Conservation (phyloP, 1,284 basidiomycete genomes). For the Leccinum pachyderme region DNA sequence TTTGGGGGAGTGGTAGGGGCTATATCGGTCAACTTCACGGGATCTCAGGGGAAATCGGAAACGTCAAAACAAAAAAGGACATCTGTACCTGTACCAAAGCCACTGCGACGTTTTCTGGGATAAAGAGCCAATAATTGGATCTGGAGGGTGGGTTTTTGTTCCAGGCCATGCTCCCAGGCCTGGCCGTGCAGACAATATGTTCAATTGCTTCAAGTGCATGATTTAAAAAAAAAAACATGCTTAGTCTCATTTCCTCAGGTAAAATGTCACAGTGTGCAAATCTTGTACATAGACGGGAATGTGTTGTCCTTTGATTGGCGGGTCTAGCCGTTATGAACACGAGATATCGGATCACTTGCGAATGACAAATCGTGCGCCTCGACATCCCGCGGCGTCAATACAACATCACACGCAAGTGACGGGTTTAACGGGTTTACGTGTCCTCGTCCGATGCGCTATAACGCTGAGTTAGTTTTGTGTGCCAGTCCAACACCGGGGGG, state of each 20-base stretch:
- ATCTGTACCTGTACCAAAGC: not conserved
- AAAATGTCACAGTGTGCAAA: not conserved
- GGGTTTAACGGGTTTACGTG: not conserved
- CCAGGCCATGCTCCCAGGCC: not conserved
- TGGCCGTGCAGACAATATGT: not conserved
- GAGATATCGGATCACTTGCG: not conserved
- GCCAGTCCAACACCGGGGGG: not conserved
- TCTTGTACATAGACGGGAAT: not conserved
- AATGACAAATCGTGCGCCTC: not conserved
- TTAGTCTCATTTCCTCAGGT: not conserved
- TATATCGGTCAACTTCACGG: not conserved
- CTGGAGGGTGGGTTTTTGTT: not conserved
- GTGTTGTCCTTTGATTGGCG: not conserved
- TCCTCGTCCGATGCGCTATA: not conserved
- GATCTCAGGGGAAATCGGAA: not conserved
- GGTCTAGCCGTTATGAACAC: not conserved
- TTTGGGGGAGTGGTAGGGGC: not conserved
- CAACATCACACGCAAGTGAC: not conserved
- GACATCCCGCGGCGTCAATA: not conserved
- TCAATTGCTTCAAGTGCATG: not conserved
- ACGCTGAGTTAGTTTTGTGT: not conserved
- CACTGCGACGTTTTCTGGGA: not conserved
- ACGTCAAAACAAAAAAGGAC: not conserved
- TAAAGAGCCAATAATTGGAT: constrained; percentile 1
- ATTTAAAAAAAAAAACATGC: not conserved